Evolutionary conservation across 768 basidiomycete species (phyloP).

Genomic region (Termitomyces sp.): DNA sequence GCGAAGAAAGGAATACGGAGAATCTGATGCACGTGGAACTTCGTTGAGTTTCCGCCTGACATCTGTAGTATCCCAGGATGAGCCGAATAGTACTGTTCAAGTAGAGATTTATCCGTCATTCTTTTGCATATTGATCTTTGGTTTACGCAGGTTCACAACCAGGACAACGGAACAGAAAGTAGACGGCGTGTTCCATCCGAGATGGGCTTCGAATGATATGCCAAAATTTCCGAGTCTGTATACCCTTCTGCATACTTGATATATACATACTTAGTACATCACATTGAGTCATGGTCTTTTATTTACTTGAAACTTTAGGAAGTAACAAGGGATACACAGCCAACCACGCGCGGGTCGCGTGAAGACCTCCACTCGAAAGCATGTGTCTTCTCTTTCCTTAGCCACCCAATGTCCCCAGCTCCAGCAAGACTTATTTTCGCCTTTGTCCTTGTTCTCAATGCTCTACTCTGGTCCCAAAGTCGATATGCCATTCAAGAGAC

Average conservation of each 20-base stretch:
- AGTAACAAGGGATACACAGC: not conserved
- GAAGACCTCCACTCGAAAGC: not conserved
- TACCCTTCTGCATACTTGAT: too few species aligned
- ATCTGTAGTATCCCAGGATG: conserved; percentile 18
- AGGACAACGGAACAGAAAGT: conserved; percentile 4
- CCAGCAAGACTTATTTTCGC: conserved; percentile 47
- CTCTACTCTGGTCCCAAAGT: conserved; percentile 62
- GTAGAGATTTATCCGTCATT: not conserved
- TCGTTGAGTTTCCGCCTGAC: conserved; percentile 31
- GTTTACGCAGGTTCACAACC: conserved; percentile 2
- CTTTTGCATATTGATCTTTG: not conserved
- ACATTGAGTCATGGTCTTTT: too few species aligned
- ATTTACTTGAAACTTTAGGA: not conserved
- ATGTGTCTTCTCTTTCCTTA: conserved; percentile 10
- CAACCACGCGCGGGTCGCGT: not conserved
- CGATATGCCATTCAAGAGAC: conserved; percentile 33
- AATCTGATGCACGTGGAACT: conserved; percentile 18
- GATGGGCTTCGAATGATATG: conserved; percentile 3
- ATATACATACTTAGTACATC: too few species aligned
- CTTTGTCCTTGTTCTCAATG: conserved; percentile 47
- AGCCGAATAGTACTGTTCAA: conserved; percentile 14
- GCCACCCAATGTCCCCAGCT: conserved; percentile 39
- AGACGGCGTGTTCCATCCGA: conserved; percentile 3
- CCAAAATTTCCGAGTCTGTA: not conserved
- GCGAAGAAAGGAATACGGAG: conserved; percentile 17